Base-by-base conservation (phyloP, 495 filamentous ascomycete genomes). In the Pseudevernia furfuracea region DNA sequence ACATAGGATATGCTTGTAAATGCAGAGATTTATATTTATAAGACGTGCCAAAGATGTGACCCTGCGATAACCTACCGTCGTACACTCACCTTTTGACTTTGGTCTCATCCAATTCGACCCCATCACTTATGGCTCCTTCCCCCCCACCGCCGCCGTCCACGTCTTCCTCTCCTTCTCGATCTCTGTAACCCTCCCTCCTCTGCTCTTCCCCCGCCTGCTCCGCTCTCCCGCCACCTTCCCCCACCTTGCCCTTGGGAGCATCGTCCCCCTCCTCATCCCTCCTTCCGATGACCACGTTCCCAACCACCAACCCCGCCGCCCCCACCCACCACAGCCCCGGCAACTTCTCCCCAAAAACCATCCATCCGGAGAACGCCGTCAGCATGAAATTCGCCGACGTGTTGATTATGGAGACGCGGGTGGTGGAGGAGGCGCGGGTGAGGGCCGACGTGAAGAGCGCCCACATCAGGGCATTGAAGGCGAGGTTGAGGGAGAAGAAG, bases 391-490 rank as follows among this genome's bases (percentile, higher is more conserved):
- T 98, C 17, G 89, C 79, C 32, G 89, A 88, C 6, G 93, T 96
- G 72, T 98, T 98, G 66, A 96, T 87, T 73, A 98, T 89, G 41
- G 87, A 89, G 52, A 96, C 94, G 68, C 92, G 91, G 0, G 90
- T 92, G 10, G 94, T 96, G 1, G 90, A 95, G 43, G 87, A 79
- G 1, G 87, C 89, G 37, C 86, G 85, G 0, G 91, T 89, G 32
- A 98, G 82, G 55, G 94, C 94, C n/a, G 85, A 82, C 3, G 85
- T 88, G 76, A 84, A 84, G 60, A 97, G 82, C 0, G 89, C 84
- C 93, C 93, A 97, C 93, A 97, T 97, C 34, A 95, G 83, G 61
- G 86, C 85, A 68, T 97, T 97, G 80, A 96, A 96, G 46, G 86
- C 73, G 43, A 97, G 81, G 72, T 97, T 97, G 23, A 97, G 82